Conservation (phyloP, 192 early-diverging fungal genomes). For the Coemansia sp. region DNA sequence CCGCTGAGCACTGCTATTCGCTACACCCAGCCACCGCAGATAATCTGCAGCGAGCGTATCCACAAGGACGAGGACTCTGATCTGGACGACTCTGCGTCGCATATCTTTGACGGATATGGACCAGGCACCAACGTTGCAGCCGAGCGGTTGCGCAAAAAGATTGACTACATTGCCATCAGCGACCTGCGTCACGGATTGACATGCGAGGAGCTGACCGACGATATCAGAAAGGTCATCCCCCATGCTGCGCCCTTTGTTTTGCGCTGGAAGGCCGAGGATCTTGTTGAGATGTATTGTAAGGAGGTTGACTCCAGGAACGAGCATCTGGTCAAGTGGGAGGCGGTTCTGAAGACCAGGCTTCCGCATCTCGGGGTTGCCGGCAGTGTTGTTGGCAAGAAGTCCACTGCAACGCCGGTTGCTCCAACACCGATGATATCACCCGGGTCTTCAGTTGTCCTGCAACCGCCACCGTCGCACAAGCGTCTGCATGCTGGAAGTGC, state of each 20-base stretch:
- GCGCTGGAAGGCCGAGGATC: conserved; percentile 36
- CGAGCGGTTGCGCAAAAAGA: conserved; percentile 30
- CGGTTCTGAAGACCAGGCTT: conserved; percentile 30
- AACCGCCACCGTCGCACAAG: not conserved
- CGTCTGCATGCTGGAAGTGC: conserved; percentile 2
- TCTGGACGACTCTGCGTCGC: conserved; percentile 34
- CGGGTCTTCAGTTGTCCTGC: not conserved
- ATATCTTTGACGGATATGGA: conserved; percentile 19
- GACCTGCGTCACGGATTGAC: conserved; percentile 44
- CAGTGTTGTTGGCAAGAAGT: conserved; percentile 21
- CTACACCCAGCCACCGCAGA: conserved; percentile 31
- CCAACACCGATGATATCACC: not conserved
- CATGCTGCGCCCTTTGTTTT: conserved; percentile 16
- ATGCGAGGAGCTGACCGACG: conserved; percentile 35
- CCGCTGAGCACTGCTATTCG: conserved; percentile 29
- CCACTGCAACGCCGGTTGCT: not conserved
- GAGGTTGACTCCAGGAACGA: conserved; percentile 20
- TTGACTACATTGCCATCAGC: conserved; percentile 36
- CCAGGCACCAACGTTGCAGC: conserved; percentile 6
- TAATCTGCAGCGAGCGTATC: conserved; percentile 42
- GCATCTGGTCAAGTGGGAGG: conserved; percentile 40
- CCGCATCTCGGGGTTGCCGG: conserved; percentile 40
- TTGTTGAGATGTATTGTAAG: conserved; percentile 41
- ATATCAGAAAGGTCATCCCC: conserved; percentile 25
- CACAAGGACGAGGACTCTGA: conserved; percentile 19